Percentiles rank a stretch among this genome's conserved stretches.
phyloP scores from a whole-genome alignment of 2,329 filamentous ascomycete species.

The Phyllosticta citrichinensis region DNA sequence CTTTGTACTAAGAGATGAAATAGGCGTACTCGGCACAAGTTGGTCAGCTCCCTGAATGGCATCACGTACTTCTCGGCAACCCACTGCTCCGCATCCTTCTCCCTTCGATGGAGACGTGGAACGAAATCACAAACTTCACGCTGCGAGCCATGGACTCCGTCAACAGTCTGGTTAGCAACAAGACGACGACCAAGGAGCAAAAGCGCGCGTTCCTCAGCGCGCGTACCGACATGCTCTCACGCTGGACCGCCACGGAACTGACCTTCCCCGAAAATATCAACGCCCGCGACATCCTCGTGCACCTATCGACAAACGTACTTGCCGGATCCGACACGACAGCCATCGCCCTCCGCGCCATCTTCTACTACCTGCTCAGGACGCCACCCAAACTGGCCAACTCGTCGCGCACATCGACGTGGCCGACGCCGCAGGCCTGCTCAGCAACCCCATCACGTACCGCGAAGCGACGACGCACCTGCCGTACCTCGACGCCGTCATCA shows the following conservation, averaged over 20 bases:
- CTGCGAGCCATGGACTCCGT: slow-evolving; percentile 23
- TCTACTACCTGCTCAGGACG: slow-evolving; percentile 22
- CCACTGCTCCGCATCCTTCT: slow-evolving; percentile 21
- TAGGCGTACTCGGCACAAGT: slow-evolving; percentile 18
- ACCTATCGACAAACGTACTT: slow-evolving; percentile 24
- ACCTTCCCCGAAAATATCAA: slow-evolving; percentile 24
- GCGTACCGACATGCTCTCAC: slow-evolving; percentile 27
- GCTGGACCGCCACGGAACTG: slow-evolving; percentile 23
- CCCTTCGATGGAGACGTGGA: slow-evolving; percentile 27
- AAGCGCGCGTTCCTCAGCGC: slow-evolving; percentile 17
- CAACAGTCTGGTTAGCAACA: neutral
- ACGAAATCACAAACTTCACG: slow-evolving; percentile 23
- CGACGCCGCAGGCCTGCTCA: slow-evolving; percentile 13
- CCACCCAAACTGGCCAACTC: slow-evolving; percentile 16
- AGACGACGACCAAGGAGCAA: slow-evolving; percentile 20
- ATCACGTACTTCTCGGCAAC: slow-evolving; percentile 20
- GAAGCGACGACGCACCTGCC: slow-evolving; percentile 21
- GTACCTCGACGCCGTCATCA: slow-evolving; percentile 38
- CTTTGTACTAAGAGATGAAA: no score
- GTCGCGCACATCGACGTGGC: slow-evolving; percentile 18
- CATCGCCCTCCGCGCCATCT: slow-evolving; percentile 23
- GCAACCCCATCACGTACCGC: slow-evolving; percentile 15
- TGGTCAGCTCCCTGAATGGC: slow-evolving; percentile 21
- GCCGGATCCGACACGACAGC: slow-evolving; percentile 30
- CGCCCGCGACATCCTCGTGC: slow-evolving; percentile 25